Evolutionary conservation across 257 asterid species (phyloP).

Genomic region (Solanum peruvianum): DNA sequence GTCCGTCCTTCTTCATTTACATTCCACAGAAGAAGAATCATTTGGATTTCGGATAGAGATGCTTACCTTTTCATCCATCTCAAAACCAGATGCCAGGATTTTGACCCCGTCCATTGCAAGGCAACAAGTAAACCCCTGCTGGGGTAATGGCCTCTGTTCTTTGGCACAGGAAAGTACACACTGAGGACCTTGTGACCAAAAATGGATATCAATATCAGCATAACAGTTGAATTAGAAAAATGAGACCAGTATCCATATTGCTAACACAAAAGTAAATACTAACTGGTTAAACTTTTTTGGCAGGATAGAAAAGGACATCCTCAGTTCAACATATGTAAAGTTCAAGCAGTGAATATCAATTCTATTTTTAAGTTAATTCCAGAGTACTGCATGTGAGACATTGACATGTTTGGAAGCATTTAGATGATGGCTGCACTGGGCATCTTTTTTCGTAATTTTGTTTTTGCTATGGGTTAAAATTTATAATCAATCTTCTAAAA

Average conservation of each 20-base stretch:
- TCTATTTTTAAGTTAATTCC: neutral
- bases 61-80: conserved; percentile 62
- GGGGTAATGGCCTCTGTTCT: conserved; percentile 74
- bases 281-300: neutral
- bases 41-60: neutral
- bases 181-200: conserved; percentile 64
- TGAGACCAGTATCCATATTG: neutral
- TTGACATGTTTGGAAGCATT: neutral
- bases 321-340: neutral
- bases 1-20: neutral
- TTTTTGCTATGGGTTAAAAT: neutral
- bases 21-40: neutral
- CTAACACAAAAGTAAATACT: neutral
- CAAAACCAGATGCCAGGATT: conserved; percentile 84
- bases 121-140: conserved; percentile 87
- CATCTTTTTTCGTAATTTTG: neutral
- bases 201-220: neutral
- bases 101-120: conserved; percentile 95
- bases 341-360: neutral
- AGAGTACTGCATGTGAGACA: neutral
- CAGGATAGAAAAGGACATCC: neutral
- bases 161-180: conserved; percentile 89
- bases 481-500: neutral
- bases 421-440: neutral
- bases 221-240: neutral